A percentile compares a stretch with the other conserved stretches of the same genome.
Conservation (phyloP, 2,329 filamentous ascomycete genomes). For the Sordariomycetes sp. region DNA sequence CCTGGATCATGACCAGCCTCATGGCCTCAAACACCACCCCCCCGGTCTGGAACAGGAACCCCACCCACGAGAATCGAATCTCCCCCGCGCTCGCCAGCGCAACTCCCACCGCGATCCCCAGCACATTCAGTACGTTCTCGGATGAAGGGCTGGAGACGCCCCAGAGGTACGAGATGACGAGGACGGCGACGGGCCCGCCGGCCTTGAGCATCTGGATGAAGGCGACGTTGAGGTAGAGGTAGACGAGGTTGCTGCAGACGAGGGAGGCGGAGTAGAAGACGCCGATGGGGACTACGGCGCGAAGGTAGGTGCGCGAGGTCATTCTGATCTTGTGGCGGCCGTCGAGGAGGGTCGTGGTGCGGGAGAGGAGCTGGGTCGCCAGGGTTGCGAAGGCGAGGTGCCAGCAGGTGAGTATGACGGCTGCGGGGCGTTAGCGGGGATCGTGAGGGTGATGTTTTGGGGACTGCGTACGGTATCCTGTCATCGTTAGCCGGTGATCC, state of each 20-base stretch:
- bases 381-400: constrained; percentile 53
- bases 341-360: constrained; percentile 49
- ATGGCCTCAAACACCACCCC: constrained; percentile 73
- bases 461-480: constrained; percentile 17
- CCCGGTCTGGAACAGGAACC: constrained; percentile 56
- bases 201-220: constrained; percentile 65
- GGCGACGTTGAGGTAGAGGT: constrained; percentile 52
- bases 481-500: background rate
- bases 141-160: constrained; percentile 32
- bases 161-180: constrained; percentile 51
- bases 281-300: constrained; percentile 53
- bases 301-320: constrained; percentile 44
- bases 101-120: constrained; percentile 39
- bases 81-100: constrained; percentile 44
- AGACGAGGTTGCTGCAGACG: constrained; percentile 54
- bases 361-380: constrained; percentile 52
- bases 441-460: background rate
- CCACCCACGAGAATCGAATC: constrained; percentile 53
- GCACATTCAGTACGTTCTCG: constrained; percentile 30
- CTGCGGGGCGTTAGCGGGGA: constrained; percentile 12
- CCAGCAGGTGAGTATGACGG: constrained; percentile 52
- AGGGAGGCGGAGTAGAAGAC: constrained; percentile 53
- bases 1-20: constrained; percentile 75
- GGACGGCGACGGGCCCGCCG: constrained; percentile 52
- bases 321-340: constrained; percentile 48